Base-by-base conservation (phyloP, 306 rosid species). In the Prosopis cineraria region DNA sequence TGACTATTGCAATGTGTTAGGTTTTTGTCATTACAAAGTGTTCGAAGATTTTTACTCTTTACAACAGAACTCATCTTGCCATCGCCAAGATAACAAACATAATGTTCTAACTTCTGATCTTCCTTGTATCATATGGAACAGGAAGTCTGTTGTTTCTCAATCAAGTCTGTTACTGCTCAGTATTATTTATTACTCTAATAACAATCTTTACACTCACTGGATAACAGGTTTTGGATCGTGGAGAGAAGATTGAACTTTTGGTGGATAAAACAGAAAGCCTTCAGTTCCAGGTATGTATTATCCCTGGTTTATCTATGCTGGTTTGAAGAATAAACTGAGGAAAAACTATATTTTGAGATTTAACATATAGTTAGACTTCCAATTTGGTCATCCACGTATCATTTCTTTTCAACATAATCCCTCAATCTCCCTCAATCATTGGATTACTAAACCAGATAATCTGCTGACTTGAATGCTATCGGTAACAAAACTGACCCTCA, bases 231-330 rank as follows among this genome's bases (percentile, higher is more conserved):
- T 84, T 95, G 90, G 99, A 95, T 80, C 99, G 99, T 66, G 99
- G 99, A 16, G 99, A 95, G 89, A 91, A 86, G 84, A 95, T 95
- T 70, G 99, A 95, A 81, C 96, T 95, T 80, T 82, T 95, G 78
- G 99, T 95, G 60, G 99, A 95, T 84, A 95, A 95, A 85, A 87
- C 99, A 11, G 99, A 95, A 82, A 95, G 90, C 74, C 80, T 95
- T 74, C 99, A 95, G 90, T 95, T 95, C 78, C 99, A 95, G 96
- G 99, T 89, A 86, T 73, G 75, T 74, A 56, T 59, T 72, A 44
- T 71, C 72, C 68, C 8, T 56, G 10, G 3, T 25, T 39, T 72
- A 9, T 41, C 43, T 70, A 29, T 52, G 11, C 13, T 55, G 70
- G 53, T 41, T 37, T 56, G 67, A 34, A 63, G 52, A 24, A 64